Conservation (phyloP, 2,329 filamentous ascomycete species). For the Corniculantispora saksenae region DNA sequence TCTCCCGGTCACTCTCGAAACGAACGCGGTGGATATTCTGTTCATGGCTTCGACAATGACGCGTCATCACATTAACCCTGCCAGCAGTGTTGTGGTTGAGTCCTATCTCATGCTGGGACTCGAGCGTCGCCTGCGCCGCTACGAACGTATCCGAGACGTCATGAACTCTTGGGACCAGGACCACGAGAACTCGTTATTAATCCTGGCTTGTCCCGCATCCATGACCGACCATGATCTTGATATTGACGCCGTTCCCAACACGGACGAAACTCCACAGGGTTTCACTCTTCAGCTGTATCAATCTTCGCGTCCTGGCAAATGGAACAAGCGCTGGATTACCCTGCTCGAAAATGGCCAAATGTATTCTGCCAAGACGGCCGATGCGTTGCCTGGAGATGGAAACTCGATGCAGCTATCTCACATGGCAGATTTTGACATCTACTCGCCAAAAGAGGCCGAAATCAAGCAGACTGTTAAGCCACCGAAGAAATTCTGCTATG, state of each 20-base stretch:
- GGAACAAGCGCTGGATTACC: slow-evolving; percentile 82
- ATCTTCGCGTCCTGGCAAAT: slow-evolving; percentile 79
- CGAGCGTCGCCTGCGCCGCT: slow-evolving; percentile 78
- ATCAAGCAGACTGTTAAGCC: slow-evolving; percentile 72
- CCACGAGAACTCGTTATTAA: slow-evolving; percentile 70
- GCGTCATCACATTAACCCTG: slow-evolving; percentile 62
- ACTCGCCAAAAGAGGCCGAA: slow-evolving; percentile 70
- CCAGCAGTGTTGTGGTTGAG: slow-evolving; percentile 73
- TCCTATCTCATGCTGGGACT: slow-evolving; percentile 74
- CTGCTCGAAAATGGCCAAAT: slow-evolving; percentile 74
- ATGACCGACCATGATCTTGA: slow-evolving; percentile 65
- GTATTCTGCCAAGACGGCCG: slow-evolving; percentile 67
- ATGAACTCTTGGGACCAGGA: slow-evolving; percentile 93
- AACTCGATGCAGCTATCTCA: slow-evolving; percentile 75
- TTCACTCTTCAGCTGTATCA: slow-evolving; percentile 74
- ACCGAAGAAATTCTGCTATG: slow-evolving; percentile 83
- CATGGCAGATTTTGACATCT: slow-evolving; percentile 90
- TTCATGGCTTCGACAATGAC: slow-evolving; percentile 65
- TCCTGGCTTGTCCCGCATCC: slow-evolving; percentile 60
- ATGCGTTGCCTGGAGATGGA: slow-evolving; percentile 62
- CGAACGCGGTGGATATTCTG: slow-evolving; percentile 73
- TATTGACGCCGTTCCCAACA: slow-evolving; percentile 60
- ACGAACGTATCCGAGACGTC: slow-evolving; percentile 83
- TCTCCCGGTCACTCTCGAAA: slow-evolving; percentile 73
- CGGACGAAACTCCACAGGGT: slow-evolving; percentile 61